Base-by-base conservation (phyloP, 805 yeast genomes). In the Ogataea paraovalis region DNA sequence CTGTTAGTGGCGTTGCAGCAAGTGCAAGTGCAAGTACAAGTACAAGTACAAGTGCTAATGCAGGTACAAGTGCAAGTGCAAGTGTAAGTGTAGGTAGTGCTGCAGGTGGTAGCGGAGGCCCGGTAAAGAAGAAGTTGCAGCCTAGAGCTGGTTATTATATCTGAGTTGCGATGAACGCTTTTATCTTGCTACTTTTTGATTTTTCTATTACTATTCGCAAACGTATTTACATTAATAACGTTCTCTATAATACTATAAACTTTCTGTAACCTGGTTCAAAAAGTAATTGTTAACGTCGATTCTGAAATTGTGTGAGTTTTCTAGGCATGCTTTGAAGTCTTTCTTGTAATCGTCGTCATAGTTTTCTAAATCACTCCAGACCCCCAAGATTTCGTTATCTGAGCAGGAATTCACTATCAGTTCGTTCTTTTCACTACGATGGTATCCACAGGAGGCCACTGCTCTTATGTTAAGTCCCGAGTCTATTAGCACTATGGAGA, bases 381-480 rank as follows among this genome's bases (percentile, higher is more conserved):
- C 60, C 3, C 88, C 85, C 19, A 82, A 78, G 22, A 85, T 72
- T 53, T 77, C 77, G 59, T 79, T 74, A 51, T 77, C 76, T 62
- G 78, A 73, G 51, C 75, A 80, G n/a, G 54, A 44, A 39, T 64
- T 77, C 70, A 43, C 54, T 19, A 58, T 40, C n/a, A 59, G 22
- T 37, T 62, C 65, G 16, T 51, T 48, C 5, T 44, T 48, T 4
- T 42, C 44, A 4, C 49, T 43, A 19, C 44, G 46, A 4, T 43
- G 39, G 32, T 58, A 53, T 1, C 88, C 86, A 51, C 84, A 74
- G 7, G 89, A 78, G 1, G 90, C 91, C 51, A 90, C 69, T 59
- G 91, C 96, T 46, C 78, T 72, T 25, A 89, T 62, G 57, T 91
- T 95, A 23, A 92, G 81, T 7, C 90, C 90, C 0, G 97, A 84